Percentiles rank a stretch among this genome's conserved stretches.
Conservation (phyloP, 768 basidiomycete genomes). For the Lactifluus echinatus region DNA sequence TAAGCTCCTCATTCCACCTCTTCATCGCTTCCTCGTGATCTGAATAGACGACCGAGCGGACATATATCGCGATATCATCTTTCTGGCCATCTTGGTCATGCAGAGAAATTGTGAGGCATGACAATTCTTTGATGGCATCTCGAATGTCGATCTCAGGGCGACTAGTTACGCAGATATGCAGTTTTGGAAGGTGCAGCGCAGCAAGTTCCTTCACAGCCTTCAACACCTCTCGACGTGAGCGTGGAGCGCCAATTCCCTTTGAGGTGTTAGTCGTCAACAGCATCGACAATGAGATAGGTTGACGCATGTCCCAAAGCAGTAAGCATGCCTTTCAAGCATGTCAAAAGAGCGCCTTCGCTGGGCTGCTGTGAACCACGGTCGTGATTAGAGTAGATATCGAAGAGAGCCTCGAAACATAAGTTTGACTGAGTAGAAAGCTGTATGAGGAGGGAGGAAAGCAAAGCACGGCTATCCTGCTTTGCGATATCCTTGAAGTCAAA, state of each 20-base stretch:
- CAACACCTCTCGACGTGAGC: not conserved
- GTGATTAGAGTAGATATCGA: not conserved
- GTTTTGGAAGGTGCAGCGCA: not conserved
- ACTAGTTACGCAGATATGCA: no score
- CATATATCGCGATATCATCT: not conserved
- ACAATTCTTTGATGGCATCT: not conserved
- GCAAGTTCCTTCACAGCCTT: not conserved
- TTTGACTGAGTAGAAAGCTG: not conserved
- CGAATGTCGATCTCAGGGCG: not conserved
- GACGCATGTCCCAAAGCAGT: not conserved
- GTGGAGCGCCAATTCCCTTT: not conserved
- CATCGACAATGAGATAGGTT: not conserved
- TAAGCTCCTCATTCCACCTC: not conserved
- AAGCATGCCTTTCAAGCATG: not conserved
- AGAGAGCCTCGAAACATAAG: not conserved
- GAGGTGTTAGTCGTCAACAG: no score
- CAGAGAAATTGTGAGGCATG: not conserved
- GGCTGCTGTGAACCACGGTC: not conserved
- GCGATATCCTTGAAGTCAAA: no score
- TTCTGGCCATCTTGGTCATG: not conserved
- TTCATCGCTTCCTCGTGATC: not conserved
- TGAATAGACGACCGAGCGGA: not conserved
- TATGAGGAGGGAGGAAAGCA: not conserved
- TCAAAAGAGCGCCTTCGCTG: not conserved
- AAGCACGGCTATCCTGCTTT: not conserved